Base-by-base conservation (phyloP, 805 yeast genomes). In the Starmerella geochares region DNA sequence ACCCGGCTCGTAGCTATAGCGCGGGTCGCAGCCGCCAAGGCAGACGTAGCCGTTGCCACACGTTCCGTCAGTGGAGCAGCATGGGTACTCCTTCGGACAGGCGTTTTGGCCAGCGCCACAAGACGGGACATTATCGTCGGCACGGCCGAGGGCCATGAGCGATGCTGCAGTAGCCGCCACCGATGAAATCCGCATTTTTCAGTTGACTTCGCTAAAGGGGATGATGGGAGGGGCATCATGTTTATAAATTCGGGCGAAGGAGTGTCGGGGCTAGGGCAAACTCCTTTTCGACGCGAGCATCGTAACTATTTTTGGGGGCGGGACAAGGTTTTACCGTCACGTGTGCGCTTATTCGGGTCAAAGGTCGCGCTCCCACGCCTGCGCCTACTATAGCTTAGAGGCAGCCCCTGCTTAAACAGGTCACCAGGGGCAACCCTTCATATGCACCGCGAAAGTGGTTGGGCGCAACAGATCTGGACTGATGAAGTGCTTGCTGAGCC, bases 11-110 rank as follows among this genome's bases (percentile, higher is more conserved):
- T 66, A 79, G 4, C 94, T 84, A 61, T 59, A 80, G 53, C 79
- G 70, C 33, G 92, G 83, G 67, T 87, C 85, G 71, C 96, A 88
- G 29, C 94, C 90, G 53, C 90, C 92, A 47, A 87, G 71, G 71
- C 96, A 88, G 67, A 73, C 74, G 16, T 73, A 64, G 20, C 94
- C 94, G 21, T 80, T 75, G 59, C 94, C 94, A 70, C 94, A 85
- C 28, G 67, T 70, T 45, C 96, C 96, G 58, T 75, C 80, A 57
- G 79, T 81, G 11, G 85, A 78, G 65, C 96, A 87, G 67, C 96
- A 87, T 50, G 96, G 96, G n/a, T 63, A 57, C 41, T 71, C 73
- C 61, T 81, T 78, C 2, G 96, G 96, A 68, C 96, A 87, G 60
- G 46, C 55, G 57, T 50, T 46, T 55, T 56, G 46, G 52, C 62